These are phyloP conservation scores for Abrus precatorius DNA, from an alignment of 306 rosid genomes.

Conservation along the genomic window DNA sequence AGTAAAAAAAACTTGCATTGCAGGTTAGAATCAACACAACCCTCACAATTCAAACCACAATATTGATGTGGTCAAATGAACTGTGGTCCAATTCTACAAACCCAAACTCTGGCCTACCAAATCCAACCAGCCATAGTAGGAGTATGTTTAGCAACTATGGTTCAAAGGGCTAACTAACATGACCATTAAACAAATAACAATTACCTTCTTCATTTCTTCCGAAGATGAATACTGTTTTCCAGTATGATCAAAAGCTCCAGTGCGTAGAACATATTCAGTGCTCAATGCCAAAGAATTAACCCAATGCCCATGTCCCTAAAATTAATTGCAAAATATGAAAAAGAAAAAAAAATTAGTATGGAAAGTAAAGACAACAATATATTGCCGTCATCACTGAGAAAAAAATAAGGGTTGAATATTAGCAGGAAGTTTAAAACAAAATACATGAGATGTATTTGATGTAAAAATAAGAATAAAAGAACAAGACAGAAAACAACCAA, in stretches of 20 bases:
- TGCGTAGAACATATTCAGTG: constrained; percentile 94
- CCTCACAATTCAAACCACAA: not conserved
- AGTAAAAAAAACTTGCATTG: not conserved
- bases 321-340: constrained; percentile 44
- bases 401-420: constrained; percentile 4
- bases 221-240: constrained; percentile 80
- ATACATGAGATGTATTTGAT: constrained; percentile 9
- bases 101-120: not conserved
- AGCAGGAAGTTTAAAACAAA: not conserved
- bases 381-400: constrained; percentile 17
- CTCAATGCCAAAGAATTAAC: constrained; percentile 96
- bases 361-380: constrained; percentile 3
- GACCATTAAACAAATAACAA: constrained; percentile 21
- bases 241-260: constrained; percentile 97
- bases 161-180: constrained; percentile 19
- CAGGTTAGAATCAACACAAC: not conserved
- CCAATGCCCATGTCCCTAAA: constrained; percentile 97
- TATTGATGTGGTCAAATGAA: not conserved
- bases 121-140: not conserved
- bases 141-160: not conserved
- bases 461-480: not conserved
- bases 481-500: not conserved
- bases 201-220: constrained; percentile 89
- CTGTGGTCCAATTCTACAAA: not conserved
- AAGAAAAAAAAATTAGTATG: constrained; percentile 20